Base-by-base conservation (phyloP, 768 basidiomycete species). In the Amanita pallidorosea region DNA sequence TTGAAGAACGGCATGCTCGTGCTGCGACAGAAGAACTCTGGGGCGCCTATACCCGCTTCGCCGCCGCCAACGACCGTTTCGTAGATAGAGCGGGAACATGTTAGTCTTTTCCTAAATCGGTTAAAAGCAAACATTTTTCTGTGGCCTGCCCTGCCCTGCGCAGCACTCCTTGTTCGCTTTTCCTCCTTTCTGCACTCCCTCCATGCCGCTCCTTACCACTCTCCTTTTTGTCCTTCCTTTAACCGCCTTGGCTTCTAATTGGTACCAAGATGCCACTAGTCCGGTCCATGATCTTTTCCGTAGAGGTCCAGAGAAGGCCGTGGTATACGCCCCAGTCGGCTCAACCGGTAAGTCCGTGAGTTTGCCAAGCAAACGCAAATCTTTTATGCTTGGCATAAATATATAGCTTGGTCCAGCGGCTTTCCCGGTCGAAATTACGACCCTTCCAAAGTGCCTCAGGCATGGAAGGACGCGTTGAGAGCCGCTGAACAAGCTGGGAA, bases 401-500 rank as follows among this genome's bases (percentile, higher is more conserved):
- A n/a, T n/a, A n/a, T n/a, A n/a, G 88, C 73, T 41, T 91, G 88
- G 85, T 59, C 71, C 4, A 70, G 73, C 11, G 72, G 70, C 18
- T 91, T 77, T 63, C 88, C 90, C 9, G 37, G 53, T 13, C 64
- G 53, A 7, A 54, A 68, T 6, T 78, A 80, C n/a, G 74, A 81
- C 53, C 61, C 71, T 0, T 60, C 63, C 31, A 54, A 59, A 7
- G 69, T 88, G 52, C 91, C 91, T 12, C 62, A 72, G 52, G 69
- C 67, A 27, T 96, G 93, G 93, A 59, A 77, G 23, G 75, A 77
- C 58, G 86, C 88, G 5, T 72, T 93, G 54, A 70, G 77, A 45
- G 72, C 69, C 15, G 87, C 85, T n/a, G 70, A 83, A 15, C 60
- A 72, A 1, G 77, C 81, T 5, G 84, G 87, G 29, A 77, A 75